Base-by-base conservation (phyloP, 495 filamentous ascomycete genomes). In the Penicillium flavigenum region DNA sequence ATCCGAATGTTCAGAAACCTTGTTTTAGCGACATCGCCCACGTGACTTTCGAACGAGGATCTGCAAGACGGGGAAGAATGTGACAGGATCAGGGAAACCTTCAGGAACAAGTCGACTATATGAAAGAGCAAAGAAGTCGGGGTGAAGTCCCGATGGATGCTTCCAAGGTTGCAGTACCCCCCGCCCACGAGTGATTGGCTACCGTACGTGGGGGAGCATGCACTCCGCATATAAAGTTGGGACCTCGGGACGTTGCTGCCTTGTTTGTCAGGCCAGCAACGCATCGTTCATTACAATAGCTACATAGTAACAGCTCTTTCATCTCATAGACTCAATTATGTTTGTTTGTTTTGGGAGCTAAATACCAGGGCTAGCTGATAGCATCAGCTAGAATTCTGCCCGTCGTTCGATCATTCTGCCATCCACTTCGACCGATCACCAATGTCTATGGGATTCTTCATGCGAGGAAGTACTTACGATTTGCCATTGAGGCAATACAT, bases 271-370 rank as follows among this genome's bases (percentile, higher is more conserved):
- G 34, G 34, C 34, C 5, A 7, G 0, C 0, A 0, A 36, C 12
- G 0, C 5, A 0, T 16, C 5, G 14, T 16, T 1, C 4, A 3
- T 7, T 14, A 2, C 36, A 27, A 27, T 1, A 24, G 0, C 0
- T 24, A 27, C 0, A 0, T 27, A 6, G 5, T 27, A 4, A 27
- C 26, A 27, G 4, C 26, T 27, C 22, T n/a, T 36, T 36, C 12
- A 4, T 36, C 16, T n/a, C 14, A 38, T 5, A 36, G 14, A 36
- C 14, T 36, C 0, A 6, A 39, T 16, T 2, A 8, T n/a, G n/a
- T n/a, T 9, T 39, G 16, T 16, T n/a, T 7, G 1, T 16, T 1
- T 7, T 8, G n/a, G 6, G 16, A n/a, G 2, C 8, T 17, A n/a
- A 8, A 0, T 9, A 2, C n/a, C 1, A 0, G 14, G 12, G 14